phyloP scores from a whole-genome alignment of 805 yeast species.

The Candida caryicola region DNA sequence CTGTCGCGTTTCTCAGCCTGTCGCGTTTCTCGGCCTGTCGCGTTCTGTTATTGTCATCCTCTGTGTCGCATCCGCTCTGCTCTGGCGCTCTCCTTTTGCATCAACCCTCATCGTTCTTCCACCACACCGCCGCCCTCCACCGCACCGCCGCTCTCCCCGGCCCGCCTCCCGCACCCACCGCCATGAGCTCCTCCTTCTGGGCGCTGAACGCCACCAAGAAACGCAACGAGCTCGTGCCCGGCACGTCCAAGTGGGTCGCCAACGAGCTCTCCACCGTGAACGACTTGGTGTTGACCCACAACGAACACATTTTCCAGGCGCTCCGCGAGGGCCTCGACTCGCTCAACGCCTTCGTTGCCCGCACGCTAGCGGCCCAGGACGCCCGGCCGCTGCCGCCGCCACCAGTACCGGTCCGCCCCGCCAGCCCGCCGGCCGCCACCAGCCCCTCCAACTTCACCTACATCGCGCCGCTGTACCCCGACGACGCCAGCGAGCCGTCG shows the following conservation, averaged over 20 bases:
- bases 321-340: conserved; percentile 39
- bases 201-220: conserved; percentile 32
- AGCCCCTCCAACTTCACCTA: conserved; percentile 8
- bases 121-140: too few relatives aligned
- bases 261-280: conserved; percentile 40
- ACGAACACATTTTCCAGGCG: conserved; percentile 39
- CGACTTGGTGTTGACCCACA: conserved; percentile 33
- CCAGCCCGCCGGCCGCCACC: not conserved
- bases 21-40: too few relatives aligned
- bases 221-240: conserved; percentile 39
- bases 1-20: too few relatives aligned
- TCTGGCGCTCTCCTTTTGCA: too few relatives aligned
- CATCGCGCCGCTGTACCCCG: conserved; percentile 2
- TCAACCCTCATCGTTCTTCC: too few relatives aligned
- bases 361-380: conserved; percentile 20
- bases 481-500: not conserved
- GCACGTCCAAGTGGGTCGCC: conserved; percentile 52
- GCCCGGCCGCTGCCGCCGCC: not conserved
- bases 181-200: conserved; percentile 23
- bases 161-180: too few relatives aligned
- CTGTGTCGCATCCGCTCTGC: too few relatives aligned
- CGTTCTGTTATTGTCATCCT: too few relatives aligned
- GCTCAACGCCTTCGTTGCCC: conserved; percentile 42
- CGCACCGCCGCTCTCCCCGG: too few relatives aligned
- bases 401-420: too few relatives aligned